Percentiles rank a stretch among this genome's conserved stretches.
Conservation (phyloP, 23 red algal species). For the Chondrus crispus region DNA sequence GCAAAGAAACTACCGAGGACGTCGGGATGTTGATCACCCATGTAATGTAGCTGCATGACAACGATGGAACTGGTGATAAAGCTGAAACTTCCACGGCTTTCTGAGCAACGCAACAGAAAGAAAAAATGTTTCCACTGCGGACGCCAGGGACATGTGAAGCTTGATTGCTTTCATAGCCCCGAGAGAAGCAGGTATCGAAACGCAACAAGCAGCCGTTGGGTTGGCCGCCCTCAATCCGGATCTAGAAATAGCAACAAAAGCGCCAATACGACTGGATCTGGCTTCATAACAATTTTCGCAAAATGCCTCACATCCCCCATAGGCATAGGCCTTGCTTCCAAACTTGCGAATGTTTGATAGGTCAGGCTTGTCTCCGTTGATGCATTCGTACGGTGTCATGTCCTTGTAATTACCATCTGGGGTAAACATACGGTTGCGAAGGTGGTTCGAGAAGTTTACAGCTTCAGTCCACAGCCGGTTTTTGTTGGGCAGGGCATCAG, state of each 20-base stretch:
- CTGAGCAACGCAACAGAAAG: background rate
- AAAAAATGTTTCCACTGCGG: background rate
- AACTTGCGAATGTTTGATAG: background rate
- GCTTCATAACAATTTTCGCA: too few relatives aligned
- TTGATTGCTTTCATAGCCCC: background rate
- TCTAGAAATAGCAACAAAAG: too few relatives aligned
- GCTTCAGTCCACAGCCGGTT: too few relatives aligned
- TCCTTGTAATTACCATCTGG: background rate
- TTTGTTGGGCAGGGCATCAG: too few relatives aligned
- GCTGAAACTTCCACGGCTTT: background rate
- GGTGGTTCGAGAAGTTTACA: background rate
- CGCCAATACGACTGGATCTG: too few relatives aligned
- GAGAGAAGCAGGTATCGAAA: background rate
- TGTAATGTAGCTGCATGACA: background rate
- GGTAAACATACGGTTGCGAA: slow-evolving; percentile 19
- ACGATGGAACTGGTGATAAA: background rate
- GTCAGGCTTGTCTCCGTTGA: background rate
- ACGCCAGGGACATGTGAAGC: background rate
- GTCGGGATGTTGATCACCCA: background rate
- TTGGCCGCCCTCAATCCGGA: too few relatives aligned
- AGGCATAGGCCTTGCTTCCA: background rate
- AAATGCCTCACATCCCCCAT: too few relatives aligned
- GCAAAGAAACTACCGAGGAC: background rate
- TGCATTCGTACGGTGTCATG: background rate
- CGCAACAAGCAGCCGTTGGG: too few relatives aligned